A percentile compares a stretch with the other conserved stretches of the same genome.
phyloP scores from a whole-genome alignment of 257 asterid genomes.

The Solanum lycopersicoides region DNA sequence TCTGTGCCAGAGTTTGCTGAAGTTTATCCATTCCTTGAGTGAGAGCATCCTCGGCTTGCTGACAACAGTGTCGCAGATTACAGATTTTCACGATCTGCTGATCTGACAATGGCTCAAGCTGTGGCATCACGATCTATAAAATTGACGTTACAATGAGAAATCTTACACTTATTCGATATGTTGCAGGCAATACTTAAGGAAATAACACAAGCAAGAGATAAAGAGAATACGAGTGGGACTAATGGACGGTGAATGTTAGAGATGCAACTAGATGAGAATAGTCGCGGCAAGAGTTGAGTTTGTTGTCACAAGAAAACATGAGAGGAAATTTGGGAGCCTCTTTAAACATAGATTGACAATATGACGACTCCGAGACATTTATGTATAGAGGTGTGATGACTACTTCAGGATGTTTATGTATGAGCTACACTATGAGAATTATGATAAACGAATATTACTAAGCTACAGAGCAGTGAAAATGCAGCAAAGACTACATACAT shows the following conservation, averaged over 20 bases:
- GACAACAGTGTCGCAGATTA: no score
- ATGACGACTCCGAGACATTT: background rate
- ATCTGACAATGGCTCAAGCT: no score
- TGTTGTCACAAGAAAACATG: background rate
- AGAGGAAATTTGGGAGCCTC: background rate
- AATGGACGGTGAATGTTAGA: background rate
- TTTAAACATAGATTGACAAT: background rate
- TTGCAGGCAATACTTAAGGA: background rate
- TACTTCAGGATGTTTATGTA: background rate
- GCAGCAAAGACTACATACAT: no score
- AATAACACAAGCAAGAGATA: background rate
- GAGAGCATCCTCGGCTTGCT: no score
- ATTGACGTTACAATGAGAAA: no score
- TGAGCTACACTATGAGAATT: background rate
- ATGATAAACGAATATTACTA: background rate
- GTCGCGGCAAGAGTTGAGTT: background rate
- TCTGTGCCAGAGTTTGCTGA: no score
- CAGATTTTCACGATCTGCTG: no score
- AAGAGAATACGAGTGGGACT: background rate
- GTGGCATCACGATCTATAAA: no score
- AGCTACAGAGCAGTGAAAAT: no score
- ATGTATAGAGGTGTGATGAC: background rate
- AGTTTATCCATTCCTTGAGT: no score
- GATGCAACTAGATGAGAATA: background rate
- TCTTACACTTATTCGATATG: background rate